phyloP scores from a whole-genome alignment of 2,329 filamentous ascomycete species.

The Colletotrichum truncatum region DNA sequence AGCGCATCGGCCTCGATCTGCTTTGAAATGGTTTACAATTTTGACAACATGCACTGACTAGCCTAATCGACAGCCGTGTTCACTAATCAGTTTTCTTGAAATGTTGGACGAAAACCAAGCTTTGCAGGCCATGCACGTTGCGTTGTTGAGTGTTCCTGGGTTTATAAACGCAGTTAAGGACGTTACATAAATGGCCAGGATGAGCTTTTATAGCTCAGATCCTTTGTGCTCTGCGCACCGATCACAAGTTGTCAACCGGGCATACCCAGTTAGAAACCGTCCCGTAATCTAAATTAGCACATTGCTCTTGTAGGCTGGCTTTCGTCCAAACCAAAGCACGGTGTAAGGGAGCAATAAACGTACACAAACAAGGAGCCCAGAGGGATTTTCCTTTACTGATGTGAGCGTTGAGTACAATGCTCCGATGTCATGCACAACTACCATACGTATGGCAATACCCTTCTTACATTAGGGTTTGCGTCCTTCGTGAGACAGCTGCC shows the following conservation, averaged over 20 bases:
- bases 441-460: background rate
- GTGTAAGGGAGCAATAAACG: no score
- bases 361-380: no score
- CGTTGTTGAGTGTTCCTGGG: constrained; percentile 3
- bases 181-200: background rate
- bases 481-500: constrained; percentile 3
- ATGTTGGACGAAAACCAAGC: background rate
- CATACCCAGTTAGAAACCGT: background rate
- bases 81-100: background rate
- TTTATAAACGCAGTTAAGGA: background rate
- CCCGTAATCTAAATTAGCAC: background rate
- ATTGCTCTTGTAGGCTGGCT: background rate
- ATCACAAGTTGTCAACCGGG: background rate
- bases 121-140: constrained; percentile 4
- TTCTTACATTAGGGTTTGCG: background rate
- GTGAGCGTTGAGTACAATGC: no score
- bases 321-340: background rate
- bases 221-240: background rate
- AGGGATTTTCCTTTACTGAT: no score
- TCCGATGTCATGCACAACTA: no score
- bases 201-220: background rate
- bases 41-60: background rate
- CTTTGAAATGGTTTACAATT: background rate
- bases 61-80: background rate
- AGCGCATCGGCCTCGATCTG: background rate